A percentile compares a stretch with the other conserved stretches of the same genome.
Conservation (phyloP, 345 rosid genomes). For the Reutealis trisperma region DNA sequence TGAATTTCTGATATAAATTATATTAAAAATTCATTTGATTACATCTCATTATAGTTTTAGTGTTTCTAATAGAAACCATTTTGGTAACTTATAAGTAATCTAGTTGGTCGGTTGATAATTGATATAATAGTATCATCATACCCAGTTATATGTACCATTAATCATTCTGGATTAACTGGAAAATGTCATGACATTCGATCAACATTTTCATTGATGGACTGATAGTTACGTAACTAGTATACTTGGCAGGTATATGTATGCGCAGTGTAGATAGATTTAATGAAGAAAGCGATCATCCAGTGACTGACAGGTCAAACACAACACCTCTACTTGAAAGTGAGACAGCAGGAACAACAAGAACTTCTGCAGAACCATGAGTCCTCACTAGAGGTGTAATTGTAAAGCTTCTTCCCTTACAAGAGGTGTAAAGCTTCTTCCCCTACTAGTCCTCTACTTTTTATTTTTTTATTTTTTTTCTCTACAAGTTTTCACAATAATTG, state of each 20-base stretch:
- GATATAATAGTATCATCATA: background rate
- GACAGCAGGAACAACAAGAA: conserved; percentile 20
- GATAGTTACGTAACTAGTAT: background rate
- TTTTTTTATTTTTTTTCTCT: too few relatives aligned
- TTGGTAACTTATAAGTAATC: background rate
- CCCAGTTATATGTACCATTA: background rate
- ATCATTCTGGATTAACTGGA: background rate
- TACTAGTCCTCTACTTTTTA: too few relatives aligned
- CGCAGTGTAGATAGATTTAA: conserved; percentile 64
- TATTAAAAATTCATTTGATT: too few relatives aligned
- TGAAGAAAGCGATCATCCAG: conserved; percentile 54
- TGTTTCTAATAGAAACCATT: background rate
- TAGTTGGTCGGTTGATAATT: background rate
- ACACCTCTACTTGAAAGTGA: conserved; percentile 58
- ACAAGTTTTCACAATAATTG: too few relatives aligned
- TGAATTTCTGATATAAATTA: too few relatives aligned
- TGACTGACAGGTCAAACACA: conserved; percentile 37
- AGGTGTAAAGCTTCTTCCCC: too few relatives aligned
- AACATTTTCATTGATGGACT: background rate
- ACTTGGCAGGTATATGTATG: conserved; percentile 65
- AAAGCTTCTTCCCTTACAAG: background rate
- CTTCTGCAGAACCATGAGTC: conserved; percentile 25
- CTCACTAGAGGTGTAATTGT: background rate
- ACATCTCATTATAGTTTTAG: too few relatives aligned
- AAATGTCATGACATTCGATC: background rate